phyloP scores from a whole-genome alignment of 2,329 filamentous ascomycete genomes.

The Colletotrichum eleusines region DNA sequence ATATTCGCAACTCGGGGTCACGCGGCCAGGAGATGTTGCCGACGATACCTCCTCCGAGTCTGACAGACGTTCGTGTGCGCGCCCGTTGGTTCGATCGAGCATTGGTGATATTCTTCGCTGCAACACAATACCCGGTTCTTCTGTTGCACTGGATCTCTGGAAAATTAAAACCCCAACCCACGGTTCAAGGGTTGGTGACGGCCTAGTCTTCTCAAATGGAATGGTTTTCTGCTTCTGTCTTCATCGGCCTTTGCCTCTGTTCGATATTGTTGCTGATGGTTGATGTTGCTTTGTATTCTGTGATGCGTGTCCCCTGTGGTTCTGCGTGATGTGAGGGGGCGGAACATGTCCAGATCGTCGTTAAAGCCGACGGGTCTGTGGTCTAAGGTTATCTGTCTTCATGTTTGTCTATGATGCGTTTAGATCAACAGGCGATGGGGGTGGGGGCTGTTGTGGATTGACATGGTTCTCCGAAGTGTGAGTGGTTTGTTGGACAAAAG shows the following conservation, averaged over 20 bases:
- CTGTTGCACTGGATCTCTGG: slow-evolving; percentile 44
- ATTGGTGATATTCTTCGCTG: slow-evolving; percentile 43
- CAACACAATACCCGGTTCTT: slow-evolving; percentile 44
- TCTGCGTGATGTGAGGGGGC: not conserved
- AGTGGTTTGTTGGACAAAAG: not conserved
- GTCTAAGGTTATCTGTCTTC: slow-evolving; percentile 33
- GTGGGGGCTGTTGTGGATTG: not conserved
- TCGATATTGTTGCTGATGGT: not conserved
- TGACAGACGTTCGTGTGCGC: slow-evolving; percentile 42
- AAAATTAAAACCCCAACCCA: slow-evolving; percentile 40
- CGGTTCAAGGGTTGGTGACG: slow-evolving; percentile 41
- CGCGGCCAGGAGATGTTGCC: slow-evolving; percentile 37
- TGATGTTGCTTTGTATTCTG: slow-evolving; percentile 13
- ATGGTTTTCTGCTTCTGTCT: slow-evolving; percentile 40
- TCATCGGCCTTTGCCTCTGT: slow-evolving; percentile 36
- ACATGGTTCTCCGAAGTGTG: slow-evolving; percentile 5
- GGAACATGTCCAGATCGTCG: slow-evolving; percentile 20
- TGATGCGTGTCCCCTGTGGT: slow-evolving; percentile 25
- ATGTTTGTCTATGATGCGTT: slow-evolving; percentile 37
- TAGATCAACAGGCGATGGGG: slow-evolving; percentile 21
- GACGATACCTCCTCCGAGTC: slow-evolving; percentile 42
- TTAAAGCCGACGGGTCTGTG: slow-evolving; percentile 25
- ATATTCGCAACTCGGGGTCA: slow-evolving; percentile 33
- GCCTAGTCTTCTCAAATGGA: slow-evolving; percentile 41
- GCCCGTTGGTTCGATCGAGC: slow-evolving; percentile 44